Evolutionary conservation across 257 asterid species (phyloP).

Genomic region (Penstemon barbatus): DNA sequence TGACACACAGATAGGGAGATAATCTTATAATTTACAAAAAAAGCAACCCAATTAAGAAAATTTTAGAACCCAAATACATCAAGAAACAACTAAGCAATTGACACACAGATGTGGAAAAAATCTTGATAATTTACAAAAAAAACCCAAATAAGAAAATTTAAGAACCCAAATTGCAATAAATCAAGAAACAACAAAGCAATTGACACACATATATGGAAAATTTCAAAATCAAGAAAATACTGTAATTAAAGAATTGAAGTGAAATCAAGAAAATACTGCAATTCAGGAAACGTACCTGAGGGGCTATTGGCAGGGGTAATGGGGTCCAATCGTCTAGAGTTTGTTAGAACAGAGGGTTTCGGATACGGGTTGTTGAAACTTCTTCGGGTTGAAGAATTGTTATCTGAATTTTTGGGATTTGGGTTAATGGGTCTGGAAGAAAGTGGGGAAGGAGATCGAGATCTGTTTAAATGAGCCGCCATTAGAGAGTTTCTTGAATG

Average conservation of each 20-base stretch:
- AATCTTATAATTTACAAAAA: not conserved
- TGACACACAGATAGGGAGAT: not conserved
- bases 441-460: conserved; percentile 75
- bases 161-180: not conserved
- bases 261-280: conserved; percentile 20
- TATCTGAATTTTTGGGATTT: conserved; percentile 48
- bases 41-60: not conserved
- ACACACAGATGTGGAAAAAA: not conserved
- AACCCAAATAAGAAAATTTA: not conserved
- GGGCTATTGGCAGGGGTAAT: conserved; percentile 85
- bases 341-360: conserved; percentile 56
- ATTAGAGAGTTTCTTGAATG: conserved; percentile 29
- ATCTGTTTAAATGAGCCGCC: conserved; percentile 65
- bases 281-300: conserved; percentile 44
- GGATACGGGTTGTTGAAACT: conserved; percentile 47
- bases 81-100: not conserved
- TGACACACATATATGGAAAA: not conserved
- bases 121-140: not conserved
- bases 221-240: conserved; percentile 10
- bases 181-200: not conserved
- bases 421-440: conserved; percentile 46
- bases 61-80: too few species aligned
- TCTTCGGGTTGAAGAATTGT: conserved; percentile 44
- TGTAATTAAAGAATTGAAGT: not conserved
- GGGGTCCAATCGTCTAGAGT: conserved; percentile 53